Conservation (phyloP, 352 stramenopile genomes). For the Globisporangium nagaii region DNA sequence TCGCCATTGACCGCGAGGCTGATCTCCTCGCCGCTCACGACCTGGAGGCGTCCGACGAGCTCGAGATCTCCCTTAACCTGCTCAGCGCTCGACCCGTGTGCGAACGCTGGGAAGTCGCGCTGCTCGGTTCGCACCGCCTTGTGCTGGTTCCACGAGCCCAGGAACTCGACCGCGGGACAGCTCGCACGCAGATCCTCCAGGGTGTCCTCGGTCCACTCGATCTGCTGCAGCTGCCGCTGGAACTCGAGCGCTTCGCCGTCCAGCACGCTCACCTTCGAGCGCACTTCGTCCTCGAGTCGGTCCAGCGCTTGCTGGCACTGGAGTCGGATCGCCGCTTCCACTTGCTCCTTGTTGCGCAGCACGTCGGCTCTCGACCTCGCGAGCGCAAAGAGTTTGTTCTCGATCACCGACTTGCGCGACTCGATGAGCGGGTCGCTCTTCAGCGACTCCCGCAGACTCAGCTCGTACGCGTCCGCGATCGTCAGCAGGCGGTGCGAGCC, state of each 20-base stretch:
- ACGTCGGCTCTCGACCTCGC: slow-evolving; percentile 25
- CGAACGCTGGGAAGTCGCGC: slow-evolving; percentile 48
- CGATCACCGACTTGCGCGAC: slow-evolving; percentile 58
- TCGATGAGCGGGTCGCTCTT: slow-evolving; percentile 58
- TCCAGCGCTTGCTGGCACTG: slow-evolving; percentile 44
- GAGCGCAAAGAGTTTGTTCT: slow-evolving; percentile 45
- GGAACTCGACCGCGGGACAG: slow-evolving; percentile 48
- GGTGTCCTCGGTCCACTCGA: slow-evolving; percentile 66
- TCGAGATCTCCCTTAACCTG: slow-evolving; percentile 60
- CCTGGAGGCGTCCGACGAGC: slow-evolving; percentile 48
- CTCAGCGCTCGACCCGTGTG: slow-evolving; percentile 23
- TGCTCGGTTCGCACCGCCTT: slow-evolving; percentile 59
- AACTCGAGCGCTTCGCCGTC: slow-evolving; percentile 58
- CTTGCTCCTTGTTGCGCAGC: slow-evolving; percentile 33
- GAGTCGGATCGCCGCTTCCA: slow-evolving; percentile 40
- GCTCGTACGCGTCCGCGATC: slow-evolving; percentile 62
- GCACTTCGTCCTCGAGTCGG: slow-evolving; percentile 34
- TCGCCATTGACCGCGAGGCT: slow-evolving; percentile 5
- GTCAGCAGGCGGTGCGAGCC: slow-evolving; percentile 58
- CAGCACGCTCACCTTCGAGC: slow-evolving; percentile 43
- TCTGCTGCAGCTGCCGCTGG: slow-evolving; percentile 56
- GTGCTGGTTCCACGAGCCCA: slow-evolving; percentile 63
- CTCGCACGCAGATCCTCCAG: slow-evolving; percentile 43
- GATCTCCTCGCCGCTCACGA: slow-evolving; percentile 31
- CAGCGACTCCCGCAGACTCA: slow-evolving; percentile 55